These are phyloP conservation scores for Polymyxa betae DNA, from an alignment of 208 protist species.

Conservation along the genomic window DNA sequence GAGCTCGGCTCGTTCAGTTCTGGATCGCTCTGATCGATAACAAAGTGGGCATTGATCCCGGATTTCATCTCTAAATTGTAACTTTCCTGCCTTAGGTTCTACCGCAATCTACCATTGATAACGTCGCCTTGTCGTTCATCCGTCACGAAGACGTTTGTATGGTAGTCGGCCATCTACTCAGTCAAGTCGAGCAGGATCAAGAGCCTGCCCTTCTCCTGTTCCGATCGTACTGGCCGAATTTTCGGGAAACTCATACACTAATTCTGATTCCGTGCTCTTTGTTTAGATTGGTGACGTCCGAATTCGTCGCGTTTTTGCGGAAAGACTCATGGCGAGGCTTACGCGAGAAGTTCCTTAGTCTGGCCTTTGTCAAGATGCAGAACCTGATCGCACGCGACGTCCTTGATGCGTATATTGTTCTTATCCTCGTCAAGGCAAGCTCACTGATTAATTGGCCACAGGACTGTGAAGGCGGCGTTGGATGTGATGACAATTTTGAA, in stretches of 20 bases:
- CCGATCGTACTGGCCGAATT: background rate
- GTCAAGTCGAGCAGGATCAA: background rate
- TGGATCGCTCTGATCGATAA: background rate
- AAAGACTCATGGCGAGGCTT: background rate
- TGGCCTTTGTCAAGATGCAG: background rate
- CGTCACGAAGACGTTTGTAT: constrained; percentile 9
- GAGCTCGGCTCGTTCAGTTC: background rate
- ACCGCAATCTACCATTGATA: background rate
- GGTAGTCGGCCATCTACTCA: constrained; percentile 5
- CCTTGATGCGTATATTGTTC: background rate
- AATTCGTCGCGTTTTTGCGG: background rate
- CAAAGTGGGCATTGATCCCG: background rate
- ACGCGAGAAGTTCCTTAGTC: background rate
- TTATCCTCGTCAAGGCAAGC: background rate
- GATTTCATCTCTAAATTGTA: background rate
- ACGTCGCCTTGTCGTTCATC: background rate
- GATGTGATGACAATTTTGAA: background rate
- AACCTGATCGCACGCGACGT: background rate
- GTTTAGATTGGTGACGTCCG: background rate
- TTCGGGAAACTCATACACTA: background rate
- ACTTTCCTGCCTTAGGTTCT: background rate
- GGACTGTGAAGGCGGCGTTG: background rate
- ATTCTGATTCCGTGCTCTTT: background rate
- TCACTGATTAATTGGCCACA: background rate
- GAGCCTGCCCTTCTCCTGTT: background rate